Percentiles rank a stretch among this genome's conserved stretches.
Evolutionary conservation across 78 protist species (phyloP).

Genomic region (Creolimax fragrantissima): DNA sequence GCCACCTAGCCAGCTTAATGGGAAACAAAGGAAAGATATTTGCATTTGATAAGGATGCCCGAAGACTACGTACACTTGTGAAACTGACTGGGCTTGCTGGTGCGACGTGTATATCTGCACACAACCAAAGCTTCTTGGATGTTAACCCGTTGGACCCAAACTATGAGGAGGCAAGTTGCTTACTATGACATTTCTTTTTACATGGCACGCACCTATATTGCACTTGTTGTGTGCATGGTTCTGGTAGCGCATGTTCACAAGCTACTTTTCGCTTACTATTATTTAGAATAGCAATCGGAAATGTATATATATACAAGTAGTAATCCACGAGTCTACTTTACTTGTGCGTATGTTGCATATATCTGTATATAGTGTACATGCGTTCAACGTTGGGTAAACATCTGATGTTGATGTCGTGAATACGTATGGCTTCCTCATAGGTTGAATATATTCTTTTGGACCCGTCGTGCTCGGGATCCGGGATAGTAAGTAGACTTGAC

Average conservation of each 20-base stretch:
- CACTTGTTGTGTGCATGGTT: too few relatives aligned
- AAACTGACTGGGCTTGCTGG: neutral
- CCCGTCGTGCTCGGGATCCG: slow-evolving; percentile 42
- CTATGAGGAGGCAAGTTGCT: neutral
- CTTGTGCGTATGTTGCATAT: neutral
- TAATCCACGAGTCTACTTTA: neutral
- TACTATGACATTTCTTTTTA: neutral
- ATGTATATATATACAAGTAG: neutral
- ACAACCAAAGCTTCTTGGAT: neutral
- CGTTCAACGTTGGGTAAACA: too few relatives aligned
- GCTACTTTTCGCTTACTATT: too few relatives aligned
- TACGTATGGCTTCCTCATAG: neutral
- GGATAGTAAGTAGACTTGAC: slow-evolving; percentile 1
- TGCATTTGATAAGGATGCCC: neutral
- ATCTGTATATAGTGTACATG: too few relatives aligned
- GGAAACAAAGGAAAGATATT: neutral
- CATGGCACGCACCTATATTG: too few relatives aligned
- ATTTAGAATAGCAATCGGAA: too few relatives aligned
- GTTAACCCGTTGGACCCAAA: neutral
- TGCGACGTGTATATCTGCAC: neutral
- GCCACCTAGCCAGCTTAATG: slow-evolving; percentile 3
- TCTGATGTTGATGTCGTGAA: too few relatives aligned
- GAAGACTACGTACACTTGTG: neutral
- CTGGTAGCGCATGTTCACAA: too few relatives aligned
- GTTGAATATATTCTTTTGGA: slow-evolving; percentile 30